Evolutionary conservation across 192 early-diverging fungal species (phyloP).

Genomic region (Ambispora gerdemannii): DNA sequence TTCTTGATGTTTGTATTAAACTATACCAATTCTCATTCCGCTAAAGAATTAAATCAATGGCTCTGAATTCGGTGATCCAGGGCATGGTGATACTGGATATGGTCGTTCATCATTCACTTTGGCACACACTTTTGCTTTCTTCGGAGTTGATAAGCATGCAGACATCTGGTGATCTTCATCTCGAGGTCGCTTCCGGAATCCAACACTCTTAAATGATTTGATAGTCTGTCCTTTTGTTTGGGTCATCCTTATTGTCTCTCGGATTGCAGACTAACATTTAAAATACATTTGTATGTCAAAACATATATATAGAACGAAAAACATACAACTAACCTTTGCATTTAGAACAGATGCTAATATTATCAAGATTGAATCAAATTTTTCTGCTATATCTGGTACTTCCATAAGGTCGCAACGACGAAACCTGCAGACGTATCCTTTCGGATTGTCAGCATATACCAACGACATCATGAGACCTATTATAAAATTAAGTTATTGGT

Average conservation of each 20-base stretch:
- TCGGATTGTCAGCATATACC: not conserved
- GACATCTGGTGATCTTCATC: slow-evolving; percentile 1
- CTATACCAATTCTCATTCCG: too few species aligned
- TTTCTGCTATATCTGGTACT: not conserved
- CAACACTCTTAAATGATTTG: not conserved
- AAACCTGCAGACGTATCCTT: not conserved
- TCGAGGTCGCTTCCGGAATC: slow-evolving; percentile 10
- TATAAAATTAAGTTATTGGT: not conserved
- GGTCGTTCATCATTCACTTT: not conserved
- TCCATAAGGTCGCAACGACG: not conserved
- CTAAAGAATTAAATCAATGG: not conserved
- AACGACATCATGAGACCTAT: not conserved
- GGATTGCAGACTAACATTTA: slow-evolving; percentile 19
- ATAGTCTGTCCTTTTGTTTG: not conserved
- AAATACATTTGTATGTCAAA: slow-evolving; percentile 10
- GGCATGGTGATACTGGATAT: not conserved
- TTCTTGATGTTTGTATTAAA: not conserved
- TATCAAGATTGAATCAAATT: not conserved
- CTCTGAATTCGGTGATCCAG: slow-evolving; percentile 7
- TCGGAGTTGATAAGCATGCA: slow-evolving; percentile 5
- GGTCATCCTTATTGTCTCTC: slow-evolving; percentile 9
- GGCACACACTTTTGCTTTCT: not conserved
- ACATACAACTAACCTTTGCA: not conserved
- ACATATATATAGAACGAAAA: slow-evolving; percentile 1
- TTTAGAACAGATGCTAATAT: not conserved